phyloP scores from a whole-genome alignment of 2,329 filamentous ascomycete genomes.

The Pseudogymnoascus sp. region DNA sequence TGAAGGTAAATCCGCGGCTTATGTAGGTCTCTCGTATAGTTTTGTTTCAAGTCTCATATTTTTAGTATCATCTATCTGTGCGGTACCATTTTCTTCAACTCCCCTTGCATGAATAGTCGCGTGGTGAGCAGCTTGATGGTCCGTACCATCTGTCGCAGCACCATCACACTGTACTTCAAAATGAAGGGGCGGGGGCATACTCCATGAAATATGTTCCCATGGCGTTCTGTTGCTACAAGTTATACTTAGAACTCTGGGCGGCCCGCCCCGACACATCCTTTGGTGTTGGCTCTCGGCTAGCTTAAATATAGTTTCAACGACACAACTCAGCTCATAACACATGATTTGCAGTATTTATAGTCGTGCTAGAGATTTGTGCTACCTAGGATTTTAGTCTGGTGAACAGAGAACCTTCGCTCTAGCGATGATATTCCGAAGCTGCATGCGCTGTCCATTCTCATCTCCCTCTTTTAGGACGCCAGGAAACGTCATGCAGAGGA shows the following conservation, averaged over 20 bases:
- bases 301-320: background rate
- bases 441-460: constrained; percentile 52
- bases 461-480: constrained; percentile 57
- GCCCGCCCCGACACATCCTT: background rate
- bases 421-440: constrained; percentile 55
- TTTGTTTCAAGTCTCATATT: background rate
- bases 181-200: background rate
- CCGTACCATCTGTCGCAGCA: background rate
- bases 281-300: background rate
- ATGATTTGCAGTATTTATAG: background rate
- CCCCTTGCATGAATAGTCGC: background rate
- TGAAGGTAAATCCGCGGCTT: background rate
- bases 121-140: background rate
- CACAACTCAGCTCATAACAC: background rate
- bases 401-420: constrained; percentile 58
- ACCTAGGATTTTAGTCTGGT: constrained; percentile 21
- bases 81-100: background rate
- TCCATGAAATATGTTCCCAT: background rate
- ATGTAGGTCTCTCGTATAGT: background rate
- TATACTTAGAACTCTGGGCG: background rate
- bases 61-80: background rate
- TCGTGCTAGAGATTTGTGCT: background rate
- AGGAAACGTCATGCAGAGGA: constrained; percentile 57
- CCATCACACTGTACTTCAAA: background rate
- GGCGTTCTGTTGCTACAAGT: background rate